phyloP scores from a whole-genome alignment of 2,329 filamentous ascomycete genomes.

The Alternaria gansuensis region DNA sequence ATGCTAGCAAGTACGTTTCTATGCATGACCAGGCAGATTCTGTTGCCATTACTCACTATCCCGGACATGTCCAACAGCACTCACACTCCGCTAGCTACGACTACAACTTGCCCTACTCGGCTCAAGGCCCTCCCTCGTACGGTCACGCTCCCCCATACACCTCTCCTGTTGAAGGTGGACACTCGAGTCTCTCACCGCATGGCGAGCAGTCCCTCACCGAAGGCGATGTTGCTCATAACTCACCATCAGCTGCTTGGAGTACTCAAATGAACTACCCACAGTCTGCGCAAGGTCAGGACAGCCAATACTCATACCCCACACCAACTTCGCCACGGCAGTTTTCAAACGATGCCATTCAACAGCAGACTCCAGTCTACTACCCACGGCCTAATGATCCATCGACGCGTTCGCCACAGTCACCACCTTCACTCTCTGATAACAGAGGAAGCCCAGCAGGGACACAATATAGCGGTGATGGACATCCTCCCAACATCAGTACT shows the following conservation, averaged over 20 bases:
- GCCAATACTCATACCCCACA: constrained; percentile 38
- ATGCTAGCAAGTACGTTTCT: constrained; percentile 40
- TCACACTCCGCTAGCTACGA: constrained; percentile 35
- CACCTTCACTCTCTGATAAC: constrained; percentile 27
- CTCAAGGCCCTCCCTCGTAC: constrained; percentile 32
- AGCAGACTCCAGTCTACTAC: constrained; percentile 42
- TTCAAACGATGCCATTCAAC: constrained; percentile 18
- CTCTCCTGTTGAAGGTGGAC: constrained; percentile 25
- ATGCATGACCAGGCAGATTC: constrained; percentile 36
- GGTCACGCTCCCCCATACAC: constrained; percentile 20
- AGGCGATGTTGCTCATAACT: constrained; percentile 20
- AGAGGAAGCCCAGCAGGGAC: constrained; percentile 26
- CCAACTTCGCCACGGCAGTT: constrained; percentile 32
- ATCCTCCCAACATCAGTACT: constrained; percentile 27
- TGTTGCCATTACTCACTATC: constrained; percentile 23
- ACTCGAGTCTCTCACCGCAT: constrained; percentile 20
- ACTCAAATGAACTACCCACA: constrained; percentile 31
- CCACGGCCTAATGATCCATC: constrained; percentile 37
- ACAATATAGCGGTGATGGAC: constrained; percentile 31
- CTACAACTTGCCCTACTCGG: constrained; percentile 28
- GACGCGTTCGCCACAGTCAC: constrained; percentile 26
- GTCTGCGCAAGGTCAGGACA: constrained; percentile 28
- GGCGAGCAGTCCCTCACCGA: constrained; percentile 27
- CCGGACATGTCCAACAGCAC: constrained; percentile 27
- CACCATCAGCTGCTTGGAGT: constrained; percentile 35